These are phyloP conservation scores for Trichosporon sp. DNA, from an alignment of 1,284 basidiomycete genomes.

Conservation along the genomic window DNA sequence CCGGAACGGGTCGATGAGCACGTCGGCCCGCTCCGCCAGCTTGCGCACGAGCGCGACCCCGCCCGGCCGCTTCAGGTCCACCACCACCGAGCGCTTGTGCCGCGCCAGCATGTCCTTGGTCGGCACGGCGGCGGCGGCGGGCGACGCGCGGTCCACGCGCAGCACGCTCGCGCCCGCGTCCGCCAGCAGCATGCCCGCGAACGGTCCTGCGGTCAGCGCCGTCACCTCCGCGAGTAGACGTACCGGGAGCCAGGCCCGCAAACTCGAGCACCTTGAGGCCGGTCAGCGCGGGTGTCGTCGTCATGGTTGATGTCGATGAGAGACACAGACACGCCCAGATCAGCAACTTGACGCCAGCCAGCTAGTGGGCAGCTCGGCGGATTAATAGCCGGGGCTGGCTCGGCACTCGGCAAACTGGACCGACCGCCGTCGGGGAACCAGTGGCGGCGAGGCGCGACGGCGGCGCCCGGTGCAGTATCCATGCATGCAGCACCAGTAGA, in stretches of 20 bases:
- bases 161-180: conserved; percentile 16
- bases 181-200: conserved; percentile 18
- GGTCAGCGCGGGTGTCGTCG: neutral
- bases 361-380: neutral
- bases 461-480: neutral
- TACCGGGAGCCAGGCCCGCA: conserved; percentile 10
- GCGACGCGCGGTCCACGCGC: conserved; percentile 17
- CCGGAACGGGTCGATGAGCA: conserved; percentile 21
- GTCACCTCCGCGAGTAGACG: neutral
- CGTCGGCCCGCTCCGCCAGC: conserved; percentile 10
- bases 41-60: conserved; percentile 10
- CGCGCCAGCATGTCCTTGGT: conserved; percentile 14
- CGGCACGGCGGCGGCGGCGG: neutral
- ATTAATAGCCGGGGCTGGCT: neutral
- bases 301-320: neutral
- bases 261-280: conserved; percentile 12
- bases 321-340: too few species aligned
- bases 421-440: neutral
- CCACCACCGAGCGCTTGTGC: conserved; percentile 10
- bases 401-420: conserved; percentile 1
- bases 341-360: too few species aligned
- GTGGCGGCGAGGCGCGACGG: neutral
- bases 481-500: neutral
- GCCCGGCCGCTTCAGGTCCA: conserved; percentile 13
- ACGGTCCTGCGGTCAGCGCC: conserved; percentile 12